Conservation (phyloP, 371 early-diverging fungal genomes). For the Amoeboaphelidium protococcarum region DNA sequence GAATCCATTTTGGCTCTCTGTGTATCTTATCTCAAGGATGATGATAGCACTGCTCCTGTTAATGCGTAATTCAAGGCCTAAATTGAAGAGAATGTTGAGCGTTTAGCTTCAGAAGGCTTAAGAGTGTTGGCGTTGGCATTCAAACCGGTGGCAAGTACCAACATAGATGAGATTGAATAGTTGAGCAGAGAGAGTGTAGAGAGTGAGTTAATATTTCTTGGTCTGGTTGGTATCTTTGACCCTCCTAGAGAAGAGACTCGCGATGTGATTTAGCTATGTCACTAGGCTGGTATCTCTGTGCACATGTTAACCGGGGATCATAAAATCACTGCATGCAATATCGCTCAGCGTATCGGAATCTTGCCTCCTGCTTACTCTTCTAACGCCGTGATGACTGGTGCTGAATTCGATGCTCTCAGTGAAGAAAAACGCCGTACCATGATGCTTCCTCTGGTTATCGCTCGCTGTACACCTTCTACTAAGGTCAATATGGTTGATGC, state of each 20-base stretch:
- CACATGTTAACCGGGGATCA: slow-evolving; percentile 3
- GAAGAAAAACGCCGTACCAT: neutral
- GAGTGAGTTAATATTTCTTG: slow-evolving; percentile 2
- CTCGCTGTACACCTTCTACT: slow-evolving; percentile 3
- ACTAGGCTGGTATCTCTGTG: slow-evolving; percentile 1
- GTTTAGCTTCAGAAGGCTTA: neutral
- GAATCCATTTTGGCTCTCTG: neutral
- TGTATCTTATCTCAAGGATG: neutral
- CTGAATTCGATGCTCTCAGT: neutral
- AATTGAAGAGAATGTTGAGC: neutral
- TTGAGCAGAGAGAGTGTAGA: neutral
- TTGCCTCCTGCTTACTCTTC: slow-evolving; percentile 5
- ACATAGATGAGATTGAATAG: neutral
- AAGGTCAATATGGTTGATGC: slow-evolving; percentile 3
- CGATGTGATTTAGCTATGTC: slow-evolving; percentile 1
- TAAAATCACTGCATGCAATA: neutral
- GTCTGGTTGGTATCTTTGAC: slow-evolving; percentile 3
- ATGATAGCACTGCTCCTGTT: neutral
- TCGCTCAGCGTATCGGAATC: slow-evolving; percentile 2
- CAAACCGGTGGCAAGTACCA: neutral
- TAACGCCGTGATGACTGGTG: neutral
- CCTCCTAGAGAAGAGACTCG: slow-evolving; percentile 1
- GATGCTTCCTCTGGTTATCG: slow-evolving; percentile 2
- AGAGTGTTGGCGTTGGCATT: neutral
- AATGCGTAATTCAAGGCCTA: neutral